Conservation (phyloP, 768 basidiomycete genomes). For the Leccinum subtestaceum region DNA sequence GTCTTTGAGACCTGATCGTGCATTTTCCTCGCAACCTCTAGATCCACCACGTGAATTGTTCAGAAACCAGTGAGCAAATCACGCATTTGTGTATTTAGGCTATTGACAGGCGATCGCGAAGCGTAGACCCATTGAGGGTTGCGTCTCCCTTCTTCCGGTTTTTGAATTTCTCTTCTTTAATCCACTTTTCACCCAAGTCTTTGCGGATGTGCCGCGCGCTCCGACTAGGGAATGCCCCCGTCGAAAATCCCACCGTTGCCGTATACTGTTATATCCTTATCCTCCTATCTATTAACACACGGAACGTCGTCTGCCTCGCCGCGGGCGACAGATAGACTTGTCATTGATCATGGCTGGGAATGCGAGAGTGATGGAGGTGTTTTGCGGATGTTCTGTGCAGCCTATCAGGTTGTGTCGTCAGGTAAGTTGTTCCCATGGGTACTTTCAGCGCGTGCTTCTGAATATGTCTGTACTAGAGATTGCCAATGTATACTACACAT, state of each 20-base stretch:
- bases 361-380: slow-evolving; percentile 41
- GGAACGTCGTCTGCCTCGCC: slow-evolving; percentile 59
- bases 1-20: slow-evolving; percentile 53
- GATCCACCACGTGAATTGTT: slow-evolving; percentile 53
- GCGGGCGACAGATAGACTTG: slow-evolving; percentile 54
- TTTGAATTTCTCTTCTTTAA: slow-evolving; percentile 61
- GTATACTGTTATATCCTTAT: slow-evolving; percentile 51
- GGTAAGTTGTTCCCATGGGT: slow-evolving; percentile 33
- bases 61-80: slow-evolving; percentile 49
- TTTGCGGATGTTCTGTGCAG: slow-evolving; percentile 40
- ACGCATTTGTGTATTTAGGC: background rate
- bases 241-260: slow-evolving; percentile 36
- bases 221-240: slow-evolving; percentile 23
- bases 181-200: slow-evolving; percentile 44
- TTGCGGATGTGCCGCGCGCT: slow-evolving; percentile 38
- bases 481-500: slow-evolving; percentile 36
- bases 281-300: slow-evolving; percentile 66
- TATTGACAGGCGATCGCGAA: background rate
- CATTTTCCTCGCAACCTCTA: slow-evolving; percentile 43
- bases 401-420: slow-evolving; percentile 61
- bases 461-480: slow-evolving; percentile 35
- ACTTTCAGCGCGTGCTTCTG: slow-evolving; percentile 1
- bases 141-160: slow-evolving; percentile 54
- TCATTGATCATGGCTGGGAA: slow-evolving; percentile 54
- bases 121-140: slow-evolving; percentile 55